Conservation (phyloP, 1,139 yeast genomes). For the Kodamaea alishanica region DNA sequence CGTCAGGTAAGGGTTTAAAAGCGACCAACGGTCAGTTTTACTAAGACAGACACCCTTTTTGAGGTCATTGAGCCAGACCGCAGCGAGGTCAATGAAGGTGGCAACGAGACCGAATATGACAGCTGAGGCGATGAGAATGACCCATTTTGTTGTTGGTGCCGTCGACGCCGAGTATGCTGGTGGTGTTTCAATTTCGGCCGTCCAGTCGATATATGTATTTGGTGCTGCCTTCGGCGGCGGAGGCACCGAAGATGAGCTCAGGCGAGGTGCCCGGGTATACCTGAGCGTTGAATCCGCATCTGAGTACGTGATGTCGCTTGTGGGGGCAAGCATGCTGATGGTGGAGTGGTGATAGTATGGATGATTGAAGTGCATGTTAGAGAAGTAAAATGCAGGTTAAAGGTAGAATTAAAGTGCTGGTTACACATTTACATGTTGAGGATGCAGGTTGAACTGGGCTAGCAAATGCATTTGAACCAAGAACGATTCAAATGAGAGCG, state of each 20-base stretch:
- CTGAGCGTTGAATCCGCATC: no score
- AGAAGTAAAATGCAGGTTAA: no score
- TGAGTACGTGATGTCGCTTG: no score
- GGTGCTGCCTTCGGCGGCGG: conserved; percentile 18
- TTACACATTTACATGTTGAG: no score
- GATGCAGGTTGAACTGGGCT: no score
- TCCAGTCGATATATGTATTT: conserved; percentile 38
- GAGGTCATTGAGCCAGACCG: conserved; percentile 63
- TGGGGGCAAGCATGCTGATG: background rate
- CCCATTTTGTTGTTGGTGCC: conserved; percentile 46
- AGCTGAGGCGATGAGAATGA: conserved; percentile 54
- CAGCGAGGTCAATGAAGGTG: conserved; percentile 54
- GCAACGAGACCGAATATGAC: conserved; percentile 57
- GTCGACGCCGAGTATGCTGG: conserved; percentile 7
- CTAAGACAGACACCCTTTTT: conserved; percentile 46
- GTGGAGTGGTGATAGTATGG: conserved; percentile 2
- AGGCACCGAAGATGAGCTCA: conserved; percentile 5
- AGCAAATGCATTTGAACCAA: no score
- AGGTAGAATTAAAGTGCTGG: no score
- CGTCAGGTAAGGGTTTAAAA: conserved; percentile 42
- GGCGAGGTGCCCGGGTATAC: background rate
- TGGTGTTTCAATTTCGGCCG: conserved; percentile 11
- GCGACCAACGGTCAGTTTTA: conserved; percentile 39
- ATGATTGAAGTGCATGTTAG: background rate
- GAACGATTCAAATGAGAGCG: no score